Base-by-base conservation (phyloP, 1,284 basidiomycete species). In the Retiboletus flavoniger region DNA sequence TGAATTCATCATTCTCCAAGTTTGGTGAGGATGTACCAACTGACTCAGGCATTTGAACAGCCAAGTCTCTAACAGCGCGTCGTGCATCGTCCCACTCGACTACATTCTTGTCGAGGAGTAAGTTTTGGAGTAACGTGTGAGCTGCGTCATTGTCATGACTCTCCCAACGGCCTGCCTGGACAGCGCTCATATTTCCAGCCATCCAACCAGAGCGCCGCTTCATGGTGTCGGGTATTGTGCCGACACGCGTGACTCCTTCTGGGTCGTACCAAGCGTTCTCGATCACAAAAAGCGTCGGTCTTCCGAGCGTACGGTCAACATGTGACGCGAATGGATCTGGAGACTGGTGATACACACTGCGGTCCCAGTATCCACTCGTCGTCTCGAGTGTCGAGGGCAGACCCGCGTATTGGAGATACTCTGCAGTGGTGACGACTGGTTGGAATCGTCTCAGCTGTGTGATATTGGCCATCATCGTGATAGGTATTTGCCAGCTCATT, bases 391-490 rank as follows among this genome's bases (percentile, higher is more conserved):
- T 50, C 8, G 60, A 41, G n/a, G 68, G 56, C 2, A 74, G 61
- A 19, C 63, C 63, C 19, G 74, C 65, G n/a, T 73, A 65, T 38
- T 68, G 62, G 16, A 75, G 65, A 54, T 75, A 77, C 50, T 77
- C 75, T 17, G 64, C 56, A 29, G 69, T 60, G 11, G 68, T 66
- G 55, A 76, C 46, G 35, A 73, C 68, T 8, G 72, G 66, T 42
- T 75, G 69, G 32, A 66, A 62, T 28, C 57, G 54, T 39, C 74
- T 72, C 16, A 78, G 51, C 39, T 70, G 71, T 6, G 74, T 70
- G 48, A 78, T 50, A 57, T 78, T 75, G 47, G 77, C 59, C 71
- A 77, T 75, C 48, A 60, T 48, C 16, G 62, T 63, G 21, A 69
- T 66, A 2, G 72, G 73, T 44, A 73, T 66, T 55, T 65, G 62